Conservation (phyloP, 805 yeast species). For the Pichia paraexigua region DNA sequence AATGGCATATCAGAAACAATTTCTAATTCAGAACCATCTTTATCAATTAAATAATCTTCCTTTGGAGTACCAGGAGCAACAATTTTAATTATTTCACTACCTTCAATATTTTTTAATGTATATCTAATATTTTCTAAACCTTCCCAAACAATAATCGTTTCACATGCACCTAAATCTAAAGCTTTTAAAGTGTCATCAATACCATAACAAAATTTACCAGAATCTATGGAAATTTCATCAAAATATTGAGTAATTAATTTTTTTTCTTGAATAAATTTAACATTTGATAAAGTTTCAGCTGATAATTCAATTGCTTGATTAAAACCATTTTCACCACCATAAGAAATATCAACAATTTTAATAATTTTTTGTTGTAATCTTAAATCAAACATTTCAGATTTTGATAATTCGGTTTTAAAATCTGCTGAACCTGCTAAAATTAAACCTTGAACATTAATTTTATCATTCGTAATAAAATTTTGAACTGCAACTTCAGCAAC, state of each 20-base stretch:
- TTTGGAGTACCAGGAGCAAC: slow-evolving; percentile 67
- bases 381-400: slow-evolving; percentile 86
- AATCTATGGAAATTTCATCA: slow-evolving; percentile 95
- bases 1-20: slow-evolving; percentile 74
- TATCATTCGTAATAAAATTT: slow-evolving; percentile 90
- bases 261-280: slow-evolving; percentile 97
- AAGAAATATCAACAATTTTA: slow-evolving; percentile 92
- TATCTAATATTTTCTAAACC: slow-evolving; percentile 81
- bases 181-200: slow-evolving; percentile 95
- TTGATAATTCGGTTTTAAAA: slow-evolving; percentile 89
- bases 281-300: slow-evolving; percentile 94
- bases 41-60: slow-evolving; percentile 71
- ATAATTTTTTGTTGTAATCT: slow-evolving; percentile 84
- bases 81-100: slow-evolving; percentile 63
- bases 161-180: slow-evolving; percentile 92
- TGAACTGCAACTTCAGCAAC: slow-evolving; percentile 98
- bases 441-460: slow-evolving; percentile 88
- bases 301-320: slow-evolving; percentile 98
- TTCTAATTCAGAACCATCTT: slow-evolving; percentile 87
- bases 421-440: slow-evolving; percentile 99
- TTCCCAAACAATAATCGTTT: slow-evolving; percentile 85
- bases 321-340: slow-evolving; percentile 99
- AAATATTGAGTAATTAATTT: slow-evolving; percentile 85
- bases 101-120: slow-evolving; percentile 77
- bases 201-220: slow-evolving; percentile 97